Evolutionary conservation across 345 rosid species (phyloP).

Genomic region (Leavenworthia alabamica): DNA sequence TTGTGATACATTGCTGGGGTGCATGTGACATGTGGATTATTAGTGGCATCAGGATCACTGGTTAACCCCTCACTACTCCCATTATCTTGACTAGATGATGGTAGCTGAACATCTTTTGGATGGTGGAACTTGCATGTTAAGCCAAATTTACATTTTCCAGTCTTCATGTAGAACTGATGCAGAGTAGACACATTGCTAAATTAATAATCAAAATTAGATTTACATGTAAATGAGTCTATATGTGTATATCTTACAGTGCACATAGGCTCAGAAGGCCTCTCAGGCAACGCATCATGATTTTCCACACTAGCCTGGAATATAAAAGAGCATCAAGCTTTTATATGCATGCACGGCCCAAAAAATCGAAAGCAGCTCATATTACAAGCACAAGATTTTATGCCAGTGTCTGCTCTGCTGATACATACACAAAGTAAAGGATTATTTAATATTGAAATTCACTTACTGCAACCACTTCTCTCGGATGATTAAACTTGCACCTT

Average conservation of each 20-base stretch:
- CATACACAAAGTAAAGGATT: neutral
- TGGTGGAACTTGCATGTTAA: conserved; percentile 86
- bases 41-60: conserved; percentile 30
- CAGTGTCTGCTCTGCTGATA: neutral
- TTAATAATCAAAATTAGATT: conserved; percentile 15
- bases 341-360: conserved; percentile 1
- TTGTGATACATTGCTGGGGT: conserved; percentile 55
- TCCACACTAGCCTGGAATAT: conserved; percentile 50
- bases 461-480: conserved; percentile 49
- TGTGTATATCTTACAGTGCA: conserved; percentile 64
- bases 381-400: neutral
- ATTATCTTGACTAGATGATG: conserved; percentile 41
- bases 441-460: conserved; percentile 5
- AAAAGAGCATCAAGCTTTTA: conserved; percentile 13
- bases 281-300: conserved; percentile 50
- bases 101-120: conserved; percentile 66
- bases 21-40: conserved; percentile 32
- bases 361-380: conserved; percentile 2
- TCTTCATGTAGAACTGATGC: conserved; percentile 82
- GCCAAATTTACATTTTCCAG: conserved; percentile 90
- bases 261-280: conserved; percentile 71
- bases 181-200: conserved; percentile 16
- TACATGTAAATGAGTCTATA: neutral
- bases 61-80: conserved; percentile 33
- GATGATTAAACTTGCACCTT: conserved; percentile 96